A percentile compares a stretch with the other conserved stretches of the same genome.
Conservation (phyloP, 768 basidiomycete genomes). For the Terana coerulea region DNA sequence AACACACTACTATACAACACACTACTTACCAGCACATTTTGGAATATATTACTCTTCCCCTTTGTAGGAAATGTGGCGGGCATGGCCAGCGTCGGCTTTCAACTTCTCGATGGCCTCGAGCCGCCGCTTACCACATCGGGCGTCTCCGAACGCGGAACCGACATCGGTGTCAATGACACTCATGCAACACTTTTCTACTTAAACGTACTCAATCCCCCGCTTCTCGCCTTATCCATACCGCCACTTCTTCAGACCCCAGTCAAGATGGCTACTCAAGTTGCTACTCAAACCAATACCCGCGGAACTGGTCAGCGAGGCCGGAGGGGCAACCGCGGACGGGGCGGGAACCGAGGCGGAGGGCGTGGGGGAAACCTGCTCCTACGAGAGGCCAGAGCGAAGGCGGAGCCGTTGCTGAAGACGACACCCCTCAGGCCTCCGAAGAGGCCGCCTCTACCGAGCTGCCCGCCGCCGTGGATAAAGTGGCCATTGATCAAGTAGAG, state of each 20-base stretch:
- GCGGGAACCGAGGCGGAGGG: constrained; percentile 13
- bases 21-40: too few relatives aligned
- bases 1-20: too few relatives aligned
- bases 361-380: constrained; percentile 10
- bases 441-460: neutral
- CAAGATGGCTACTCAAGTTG: constrained; percentile 11
- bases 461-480: neutral
- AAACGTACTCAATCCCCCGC: constrained; percentile 63
- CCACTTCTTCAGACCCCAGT: neutral
- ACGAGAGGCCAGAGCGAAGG: neutral
- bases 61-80: too few relatives aligned
- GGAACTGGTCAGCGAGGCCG: constrained; percentile 18
- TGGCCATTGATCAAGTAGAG: constrained; percentile 2
- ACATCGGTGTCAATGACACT: neutral
- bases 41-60: too few relatives aligned
- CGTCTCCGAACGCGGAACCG: constrained; percentile 1
- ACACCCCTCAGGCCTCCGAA: neutral
- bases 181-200: constrained; percentile 59
- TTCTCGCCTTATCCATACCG: neutral
- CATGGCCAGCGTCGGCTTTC: too few relatives aligned
- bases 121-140: neutral
- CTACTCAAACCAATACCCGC: constrained; percentile 13
- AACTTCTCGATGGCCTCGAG: neutral
- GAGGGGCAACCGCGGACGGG: constrained; percentile 18
- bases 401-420: neutral